phyloP scores from a whole-genome alignment of 2,329 filamentous ascomycete species.

The Fulvia fulva region DNA sequence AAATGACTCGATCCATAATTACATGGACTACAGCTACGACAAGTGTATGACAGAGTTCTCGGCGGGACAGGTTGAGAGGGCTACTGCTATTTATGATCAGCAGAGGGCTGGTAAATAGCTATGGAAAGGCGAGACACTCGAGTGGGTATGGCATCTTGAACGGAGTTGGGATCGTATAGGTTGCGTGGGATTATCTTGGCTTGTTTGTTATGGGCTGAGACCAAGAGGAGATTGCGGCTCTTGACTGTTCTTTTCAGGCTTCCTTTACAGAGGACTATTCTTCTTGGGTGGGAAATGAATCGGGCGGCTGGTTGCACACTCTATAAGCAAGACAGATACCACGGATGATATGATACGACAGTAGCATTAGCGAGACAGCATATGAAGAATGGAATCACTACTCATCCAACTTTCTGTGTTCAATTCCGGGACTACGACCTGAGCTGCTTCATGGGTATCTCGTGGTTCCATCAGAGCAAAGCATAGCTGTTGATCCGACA shows the following conservation, averaged over 20 bases:
- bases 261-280: neutral
- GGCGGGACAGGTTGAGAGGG: conserved; percentile 18
- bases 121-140: neutral
- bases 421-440: neutral
- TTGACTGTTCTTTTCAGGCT: neutral
- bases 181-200: neutral
- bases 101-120: conserved; percentile 19
- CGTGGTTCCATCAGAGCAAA: neutral
- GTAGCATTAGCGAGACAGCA: neutral
- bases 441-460: neutral
- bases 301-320: neutral
- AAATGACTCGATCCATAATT: conserved; percentile 51
- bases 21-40: conserved; percentile 43
- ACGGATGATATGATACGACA: neutral
- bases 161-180: neutral
- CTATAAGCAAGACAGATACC: neutral
- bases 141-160: neutral
- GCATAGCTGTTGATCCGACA: neutral
- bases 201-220: neutral
- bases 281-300: too few relatives aligned
- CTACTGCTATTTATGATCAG: conserved; percentile 18
- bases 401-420: neutral
- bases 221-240: neutral
- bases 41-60: conserved; percentile 22
- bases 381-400: neutral